These are phyloP conservation scores for Fusarium armeniacum DNA, from an alignment of 2,329 filamentous ascomycete genomes.

Conservation along the genomic window DNA sequence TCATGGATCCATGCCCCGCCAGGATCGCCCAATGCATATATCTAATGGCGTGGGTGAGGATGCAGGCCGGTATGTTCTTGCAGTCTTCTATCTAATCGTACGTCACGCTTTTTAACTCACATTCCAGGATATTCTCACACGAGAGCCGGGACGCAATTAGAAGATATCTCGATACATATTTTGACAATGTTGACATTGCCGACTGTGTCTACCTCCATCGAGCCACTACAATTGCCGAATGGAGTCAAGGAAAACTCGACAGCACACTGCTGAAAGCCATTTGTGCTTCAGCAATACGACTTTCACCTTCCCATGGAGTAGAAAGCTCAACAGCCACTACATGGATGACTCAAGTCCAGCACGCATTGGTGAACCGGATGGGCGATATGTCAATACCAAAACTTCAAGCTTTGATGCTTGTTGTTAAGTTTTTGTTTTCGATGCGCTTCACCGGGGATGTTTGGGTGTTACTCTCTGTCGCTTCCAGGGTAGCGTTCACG, in stretches of 20 bases:
- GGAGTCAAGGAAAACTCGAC: constrained; percentile 44
- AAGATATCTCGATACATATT: constrained; percentile 44
- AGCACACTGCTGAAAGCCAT: constrained; percentile 41
- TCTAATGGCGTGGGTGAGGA: no score
- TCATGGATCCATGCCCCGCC: no score
- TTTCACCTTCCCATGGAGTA: not conserved
- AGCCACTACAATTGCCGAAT: constrained; percentile 39
- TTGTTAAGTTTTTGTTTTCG: constrained; percentile 36
- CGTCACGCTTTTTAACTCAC: no score
- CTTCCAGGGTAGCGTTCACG: constrained; percentile 47
- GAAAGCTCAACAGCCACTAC: not conserved
- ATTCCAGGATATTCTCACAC: no score
- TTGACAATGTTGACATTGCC: constrained; percentile 37
- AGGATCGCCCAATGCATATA: no score
- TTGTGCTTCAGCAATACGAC: constrained; percentile 25
- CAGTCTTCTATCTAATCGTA: no score
- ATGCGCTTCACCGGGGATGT: constrained; percentile 31
- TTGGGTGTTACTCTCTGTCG: constrained; percentile 46
- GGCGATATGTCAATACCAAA: constrained; percentile 27
- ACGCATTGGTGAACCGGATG: constrained; percentile 8
- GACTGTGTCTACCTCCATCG: constrained; percentile 45
- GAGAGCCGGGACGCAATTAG: constrained; percentile 13
- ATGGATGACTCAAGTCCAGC: constrained; percentile 46
- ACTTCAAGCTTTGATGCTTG: constrained; percentile 45
- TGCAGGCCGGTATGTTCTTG: no score